Percentiles rank a stretch among this genome's conserved stretches.
These are phyloP conservation scores for Vitrella brassicaformis DNA, from an alignment of 73 alveolate genomes.

Conservation along the genomic window DNA sequence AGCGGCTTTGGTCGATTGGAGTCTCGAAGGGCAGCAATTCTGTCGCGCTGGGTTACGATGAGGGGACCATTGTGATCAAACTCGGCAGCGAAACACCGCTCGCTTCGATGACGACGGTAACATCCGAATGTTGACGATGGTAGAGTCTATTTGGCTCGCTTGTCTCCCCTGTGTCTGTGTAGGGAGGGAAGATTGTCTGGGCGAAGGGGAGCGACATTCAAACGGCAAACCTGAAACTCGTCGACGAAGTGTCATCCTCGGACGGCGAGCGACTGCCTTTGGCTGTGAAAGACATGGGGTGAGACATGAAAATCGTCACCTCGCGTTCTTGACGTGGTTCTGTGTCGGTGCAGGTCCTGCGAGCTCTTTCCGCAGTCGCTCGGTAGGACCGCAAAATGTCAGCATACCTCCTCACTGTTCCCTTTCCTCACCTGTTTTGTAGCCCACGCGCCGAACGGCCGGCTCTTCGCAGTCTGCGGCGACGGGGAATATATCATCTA, in stretches of 20 bases:
- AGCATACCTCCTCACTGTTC: no score
- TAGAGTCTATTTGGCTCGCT: background rate
- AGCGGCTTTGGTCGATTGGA: conserved; percentile 33
- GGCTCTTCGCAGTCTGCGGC: conserved; percentile 39
- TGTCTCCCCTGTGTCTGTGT: background rate
- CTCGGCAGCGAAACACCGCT: conserved; percentile 92
- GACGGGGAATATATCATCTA: conserved; percentile 32
- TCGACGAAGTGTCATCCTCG: conserved; percentile 44
- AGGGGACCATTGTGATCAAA: conserved; percentile 94
- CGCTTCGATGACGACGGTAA: conserved; percentile 51
- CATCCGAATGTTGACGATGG: no score
- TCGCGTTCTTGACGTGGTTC: background rate
- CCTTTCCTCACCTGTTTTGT: no score
- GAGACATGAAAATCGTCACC: no score
- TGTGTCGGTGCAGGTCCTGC: background rate
- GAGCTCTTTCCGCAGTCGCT: background rate
- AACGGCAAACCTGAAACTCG: conserved; percentile 68
- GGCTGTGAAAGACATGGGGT: conserved; percentile 46
- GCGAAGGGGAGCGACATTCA: conserved; percentile 72
- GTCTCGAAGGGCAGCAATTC: conserved; percentile 16
- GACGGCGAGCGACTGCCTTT: conserved; percentile 64
- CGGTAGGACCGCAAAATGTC: no score
- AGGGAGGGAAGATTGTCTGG: conserved; percentile 41
- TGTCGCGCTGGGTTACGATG: conserved; percentile 90
- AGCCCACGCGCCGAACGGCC: background rate